phyloP scores from a whole-genome alignment of 2,329 filamentous ascomycete species.

The Fusarium buharicum region DNA sequence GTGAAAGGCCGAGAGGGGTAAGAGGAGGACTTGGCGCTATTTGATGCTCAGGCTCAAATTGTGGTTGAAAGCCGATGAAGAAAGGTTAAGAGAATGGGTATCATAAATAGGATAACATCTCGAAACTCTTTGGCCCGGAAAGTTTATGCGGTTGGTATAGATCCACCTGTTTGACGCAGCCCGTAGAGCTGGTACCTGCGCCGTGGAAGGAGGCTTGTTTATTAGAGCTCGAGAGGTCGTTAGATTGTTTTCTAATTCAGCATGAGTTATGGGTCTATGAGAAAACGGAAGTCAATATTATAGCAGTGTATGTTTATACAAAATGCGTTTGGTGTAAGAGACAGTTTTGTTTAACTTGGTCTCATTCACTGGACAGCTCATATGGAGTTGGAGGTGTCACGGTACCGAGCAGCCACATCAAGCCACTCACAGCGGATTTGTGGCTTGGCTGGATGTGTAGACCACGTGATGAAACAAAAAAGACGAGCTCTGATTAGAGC shows the following conservation, averaged over 20 bases:
- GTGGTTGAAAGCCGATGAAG: background rate
- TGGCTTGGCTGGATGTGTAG: background rate
- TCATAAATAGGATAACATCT: slow-evolving; percentile 24
- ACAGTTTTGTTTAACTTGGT: slow-evolving; percentile 22
- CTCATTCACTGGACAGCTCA: slow-evolving; percentile 36
- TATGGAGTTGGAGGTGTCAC: slow-evolving; percentile 16
- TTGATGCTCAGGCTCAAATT: slow-evolving; percentile 4
- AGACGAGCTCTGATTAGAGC: slow-evolving; percentile 28
- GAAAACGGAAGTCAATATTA: background rate
- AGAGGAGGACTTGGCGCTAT: slow-evolving; percentile 2
- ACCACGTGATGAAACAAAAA: slow-evolving; percentile 36
- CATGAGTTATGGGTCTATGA: background rate
- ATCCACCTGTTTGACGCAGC: slow-evolving; percentile 28
- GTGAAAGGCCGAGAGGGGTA: slow-evolving; percentile 32
- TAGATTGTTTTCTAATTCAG: background rate
- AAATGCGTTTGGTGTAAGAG: slow-evolving; percentile 17
- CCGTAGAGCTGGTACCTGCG: slow-evolving; percentile 19
- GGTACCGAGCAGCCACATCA: slow-evolving; percentile 31
- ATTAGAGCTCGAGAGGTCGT: slow-evolving; percentile 9
- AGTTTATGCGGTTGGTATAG: slow-evolving; percentile 26
- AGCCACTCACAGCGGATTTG: slow-evolving; percentile 19
- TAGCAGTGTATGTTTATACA: slow-evolving; percentile 3
- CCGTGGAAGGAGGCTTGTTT: slow-evolving; percentile 16
- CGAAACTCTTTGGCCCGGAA: slow-evolving; percentile 14
- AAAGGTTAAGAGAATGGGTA: slow-evolving; percentile 6